phyloP scores from a whole-genome alignment of 305 asterid genomes.

The Solanum hybrid region DNA sequence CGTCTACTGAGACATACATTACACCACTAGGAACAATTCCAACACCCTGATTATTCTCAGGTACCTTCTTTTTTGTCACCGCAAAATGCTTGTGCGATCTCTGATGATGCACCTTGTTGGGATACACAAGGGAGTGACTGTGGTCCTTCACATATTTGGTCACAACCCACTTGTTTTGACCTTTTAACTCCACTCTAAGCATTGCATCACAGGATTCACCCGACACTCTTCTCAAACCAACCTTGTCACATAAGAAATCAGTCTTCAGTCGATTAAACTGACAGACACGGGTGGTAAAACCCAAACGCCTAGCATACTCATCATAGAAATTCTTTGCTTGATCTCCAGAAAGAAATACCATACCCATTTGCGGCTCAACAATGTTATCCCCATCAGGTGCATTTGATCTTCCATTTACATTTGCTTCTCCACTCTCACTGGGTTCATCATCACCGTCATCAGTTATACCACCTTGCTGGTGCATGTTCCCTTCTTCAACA shows the following conservation, averaged over 20 bases:
- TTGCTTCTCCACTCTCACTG: constrained; percentile 33
- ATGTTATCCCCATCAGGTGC: constrained; percentile 23
- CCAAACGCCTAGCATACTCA: constrained; percentile 50
- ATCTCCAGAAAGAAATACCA: constrained; percentile 61
- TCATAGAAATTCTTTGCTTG: constrained; percentile 57
- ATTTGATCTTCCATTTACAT: constrained; percentile 27
- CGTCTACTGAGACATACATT: constrained; percentile 66
- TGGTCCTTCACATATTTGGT: constrained; percentile 62
- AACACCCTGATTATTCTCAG: constrained; percentile 32
- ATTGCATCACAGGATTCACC: constrained; percentile 63
- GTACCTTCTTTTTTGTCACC: constrained; percentile 33
- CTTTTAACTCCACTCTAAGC: constrained; percentile 50
- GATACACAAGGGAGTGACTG: constrained; percentile 33
- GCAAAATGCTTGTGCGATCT: constrained; percentile 48
- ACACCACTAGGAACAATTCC: constrained; percentile 62
- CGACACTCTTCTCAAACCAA: constrained; percentile 39
- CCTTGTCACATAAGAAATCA: constrained; percentile 41
- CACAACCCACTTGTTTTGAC: constrained; percentile 53
- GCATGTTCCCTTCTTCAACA: constrained; percentile 30
- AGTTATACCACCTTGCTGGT: constrained; percentile 34
- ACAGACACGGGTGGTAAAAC: constrained; percentile 40
- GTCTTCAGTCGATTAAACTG: constrained; percentile 30
- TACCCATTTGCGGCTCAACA: constrained; percentile 54
- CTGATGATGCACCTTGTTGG: constrained; percentile 42
- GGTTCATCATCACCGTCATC: constrained; percentile 49